These are phyloP conservation scores for Acacia crassicarpa DNA, from an alignment of 306 rosid genomes.

Conservation along the genomic window DNA sequence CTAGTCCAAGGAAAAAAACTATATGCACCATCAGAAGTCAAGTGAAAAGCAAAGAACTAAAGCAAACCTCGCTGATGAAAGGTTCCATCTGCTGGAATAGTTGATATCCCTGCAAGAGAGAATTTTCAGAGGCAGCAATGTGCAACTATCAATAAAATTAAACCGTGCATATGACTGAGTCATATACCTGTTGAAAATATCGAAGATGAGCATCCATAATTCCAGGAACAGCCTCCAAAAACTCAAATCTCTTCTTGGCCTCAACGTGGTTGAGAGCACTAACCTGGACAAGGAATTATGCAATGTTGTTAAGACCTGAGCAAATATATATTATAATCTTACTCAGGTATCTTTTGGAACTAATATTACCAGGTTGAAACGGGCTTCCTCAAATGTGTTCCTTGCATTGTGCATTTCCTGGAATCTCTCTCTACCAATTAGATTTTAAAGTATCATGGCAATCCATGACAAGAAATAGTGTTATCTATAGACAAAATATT, in stretches of 20 bases:
- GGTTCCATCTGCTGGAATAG: conserved; percentile 54
- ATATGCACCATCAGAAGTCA: background rate
- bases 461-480: conserved; percentile 43
- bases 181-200: conserved; percentile 72
- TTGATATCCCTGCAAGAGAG: conserved; percentile 47
- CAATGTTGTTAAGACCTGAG: conserved; percentile 22
- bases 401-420: conserved; percentile 81
- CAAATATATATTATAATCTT: conserved; percentile 16
- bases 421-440: conserved; percentile 76
- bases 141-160: background rate
- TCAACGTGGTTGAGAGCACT: conserved; percentile 69
- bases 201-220: conserved; percentile 85
- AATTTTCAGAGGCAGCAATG: conserved; percentile 10
- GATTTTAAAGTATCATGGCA: conserved; percentile 52
- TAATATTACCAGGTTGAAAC: conserved; percentile 76
- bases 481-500: conserved; percentile 9
- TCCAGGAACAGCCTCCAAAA: conserved; percentile 81
- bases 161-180: background rate
- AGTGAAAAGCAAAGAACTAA: conserved; percentile 17
- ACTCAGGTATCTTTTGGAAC: conserved; percentile 22
- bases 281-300: conserved; percentile 46
- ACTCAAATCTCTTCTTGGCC: conserved; percentile 76
- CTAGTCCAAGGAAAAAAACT: background rate
- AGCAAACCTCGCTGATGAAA: conserved; percentile 46
- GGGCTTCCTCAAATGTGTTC: conserved; percentile 69